These are phyloP conservation scores for Fusarium liriodendri DNA, from an alignment of 2,329 filamentous ascomycete genomes.

Conservation along the genomic window DNA sequence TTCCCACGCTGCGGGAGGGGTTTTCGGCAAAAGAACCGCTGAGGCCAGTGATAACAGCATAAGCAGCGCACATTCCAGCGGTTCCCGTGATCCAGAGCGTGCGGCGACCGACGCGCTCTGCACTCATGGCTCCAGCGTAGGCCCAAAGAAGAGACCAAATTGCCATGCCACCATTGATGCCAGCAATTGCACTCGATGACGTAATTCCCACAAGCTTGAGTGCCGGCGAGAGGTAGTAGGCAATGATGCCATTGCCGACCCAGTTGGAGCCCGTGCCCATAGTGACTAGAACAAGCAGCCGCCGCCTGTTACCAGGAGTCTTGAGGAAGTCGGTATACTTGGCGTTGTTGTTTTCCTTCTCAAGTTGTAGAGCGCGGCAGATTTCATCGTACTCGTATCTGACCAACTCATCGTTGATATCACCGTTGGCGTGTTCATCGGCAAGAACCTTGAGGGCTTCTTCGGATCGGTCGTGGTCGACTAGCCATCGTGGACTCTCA, in stretches of 20 bases:
- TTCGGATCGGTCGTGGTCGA: constrained; percentile 47
- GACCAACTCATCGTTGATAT: constrained; percentile 66
- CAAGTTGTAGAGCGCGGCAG: constrained; percentile 67
- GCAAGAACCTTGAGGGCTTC: constrained; percentile 64
- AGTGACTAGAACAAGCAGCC: constrained; percentile 68
- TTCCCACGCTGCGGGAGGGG: constrained; percentile 11
- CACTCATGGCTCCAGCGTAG: constrained; percentile 21
- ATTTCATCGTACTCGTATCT: constrained; percentile 74
- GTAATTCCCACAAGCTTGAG: constrained; percentile 41
- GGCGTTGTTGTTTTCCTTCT: constrained; percentile 61
- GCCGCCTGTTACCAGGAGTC: constrained; percentile 72
- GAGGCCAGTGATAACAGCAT: constrained; percentile 14
- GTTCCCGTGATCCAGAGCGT: constrained; percentile 27
- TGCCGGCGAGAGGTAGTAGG: constrained; percentile 71
- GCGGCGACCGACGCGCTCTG: constrained; percentile 20
- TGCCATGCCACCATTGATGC: constrained; percentile 35
- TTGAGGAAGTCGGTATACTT: constrained; percentile 69
- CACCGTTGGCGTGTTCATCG: constrained; percentile 72
- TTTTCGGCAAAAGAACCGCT: constrained; percentile 18
- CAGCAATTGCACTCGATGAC: constrained; percentile 1
- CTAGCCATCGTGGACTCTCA: constrained; percentile 52
- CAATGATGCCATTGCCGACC: constrained; percentile 72
- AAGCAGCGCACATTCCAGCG: constrained; percentile 16
- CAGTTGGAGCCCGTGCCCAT: constrained; percentile 75
- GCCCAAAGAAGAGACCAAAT: constrained; percentile 31